Evolutionary conservation across 495 filamentous ascomycete species (phyloP).

Genomic region (Talaromyces borbonicus): DNA sequence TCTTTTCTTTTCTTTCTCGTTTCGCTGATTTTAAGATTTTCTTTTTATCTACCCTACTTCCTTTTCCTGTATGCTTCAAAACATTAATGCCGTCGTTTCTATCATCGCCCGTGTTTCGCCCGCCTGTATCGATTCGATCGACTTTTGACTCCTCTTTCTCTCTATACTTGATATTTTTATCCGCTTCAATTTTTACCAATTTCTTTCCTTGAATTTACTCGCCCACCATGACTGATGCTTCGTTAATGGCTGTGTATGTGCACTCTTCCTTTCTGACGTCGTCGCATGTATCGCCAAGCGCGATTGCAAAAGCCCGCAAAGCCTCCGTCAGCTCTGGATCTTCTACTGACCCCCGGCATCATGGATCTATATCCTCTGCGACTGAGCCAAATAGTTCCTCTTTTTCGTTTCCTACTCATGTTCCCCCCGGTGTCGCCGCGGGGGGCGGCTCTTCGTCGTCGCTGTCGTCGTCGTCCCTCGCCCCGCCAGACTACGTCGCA

Average conservation of each 20-base stretch:
- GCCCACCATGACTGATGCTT: conserved; percentile 1
- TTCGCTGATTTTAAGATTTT: too few species aligned
- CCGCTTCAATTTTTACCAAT: too few species aligned
- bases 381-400: neutral
- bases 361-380: neutral
- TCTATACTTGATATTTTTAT: too few species aligned
- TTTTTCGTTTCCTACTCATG: neutral
- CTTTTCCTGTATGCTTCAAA: too few species aligned
- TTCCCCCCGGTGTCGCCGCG: neutral
- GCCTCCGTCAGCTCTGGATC: neutral
- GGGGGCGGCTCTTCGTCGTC: conserved; percentile 14
- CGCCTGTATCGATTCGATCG: too few species aligned
- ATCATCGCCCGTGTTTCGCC: too few species aligned
- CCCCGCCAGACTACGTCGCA: conserved; percentile 35
- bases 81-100: too few species aligned
- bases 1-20: too few species aligned
- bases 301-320: neutral
- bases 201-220: neutral
- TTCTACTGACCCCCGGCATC: neutral
- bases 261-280: neutral
- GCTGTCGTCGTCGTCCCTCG: conserved; percentile 29
- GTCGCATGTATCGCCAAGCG: neutral
- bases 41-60: too few species aligned
- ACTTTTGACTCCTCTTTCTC: too few species aligned
- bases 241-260: conserved; percentile 1